Percentiles rank a stretch among this genome's conserved stretches.
phyloP scores from a whole-genome alignment of 768 basidiomycete genomes.

The Rhizopogon sp. region DNA sequence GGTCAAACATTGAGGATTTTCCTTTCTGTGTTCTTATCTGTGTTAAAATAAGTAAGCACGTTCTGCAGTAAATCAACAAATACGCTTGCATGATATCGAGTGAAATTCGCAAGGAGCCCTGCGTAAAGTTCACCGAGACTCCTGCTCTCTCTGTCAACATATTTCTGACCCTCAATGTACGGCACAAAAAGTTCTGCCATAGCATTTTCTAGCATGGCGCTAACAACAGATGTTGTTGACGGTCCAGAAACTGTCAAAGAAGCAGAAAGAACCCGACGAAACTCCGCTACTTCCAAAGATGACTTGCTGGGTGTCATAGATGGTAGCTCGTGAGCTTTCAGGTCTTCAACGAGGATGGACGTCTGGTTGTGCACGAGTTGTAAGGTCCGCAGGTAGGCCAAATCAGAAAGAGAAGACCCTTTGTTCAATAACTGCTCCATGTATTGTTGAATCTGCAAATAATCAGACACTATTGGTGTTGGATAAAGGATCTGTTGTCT shows the following conservation, averaged over 20 bases:
- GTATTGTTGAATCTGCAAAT: constrained; percentile 86
- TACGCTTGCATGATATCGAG: constrained; percentile 80
- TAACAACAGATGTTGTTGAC: constrained; percentile 50
- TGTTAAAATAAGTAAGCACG: constrained; percentile 3
- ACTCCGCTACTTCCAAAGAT: constrained; percentile 57
- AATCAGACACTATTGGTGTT: constrained; percentile 4
- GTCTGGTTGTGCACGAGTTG: constrained; percentile 83
- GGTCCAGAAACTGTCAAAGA: constrained; percentile 35
- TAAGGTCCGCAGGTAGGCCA: constrained; percentile 87
- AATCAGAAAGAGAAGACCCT: constrained; percentile 71
- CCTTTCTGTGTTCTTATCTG: constrained; percentile 59
- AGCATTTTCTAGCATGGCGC: constrained; percentile 88
- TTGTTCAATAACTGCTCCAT: constrained; percentile 84
- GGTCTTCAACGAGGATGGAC: constrained; percentile 78
- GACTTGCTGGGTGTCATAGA: constrained; percentile 55
- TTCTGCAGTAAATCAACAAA: neutral
- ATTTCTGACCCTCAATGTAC: constrained; percentile 87
- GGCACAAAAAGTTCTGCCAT: constrained; percentile 96
- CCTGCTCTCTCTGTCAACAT: constrained; percentile 87
- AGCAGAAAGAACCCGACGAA: constrained; percentile 49
- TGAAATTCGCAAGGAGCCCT: constrained; percentile 64
- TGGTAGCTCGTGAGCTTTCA: constrained; percentile 86
- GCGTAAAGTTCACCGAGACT: constrained; percentile 79
- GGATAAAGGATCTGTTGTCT: constrained; percentile 19
- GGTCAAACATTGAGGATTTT: constrained; percentile 82